Evolutionary conservation across 164 flowering plant genomes (phyloP), one percentile per base, ranked within the genome.

Genomic region (Cinnamomum micranthum): DNA sequence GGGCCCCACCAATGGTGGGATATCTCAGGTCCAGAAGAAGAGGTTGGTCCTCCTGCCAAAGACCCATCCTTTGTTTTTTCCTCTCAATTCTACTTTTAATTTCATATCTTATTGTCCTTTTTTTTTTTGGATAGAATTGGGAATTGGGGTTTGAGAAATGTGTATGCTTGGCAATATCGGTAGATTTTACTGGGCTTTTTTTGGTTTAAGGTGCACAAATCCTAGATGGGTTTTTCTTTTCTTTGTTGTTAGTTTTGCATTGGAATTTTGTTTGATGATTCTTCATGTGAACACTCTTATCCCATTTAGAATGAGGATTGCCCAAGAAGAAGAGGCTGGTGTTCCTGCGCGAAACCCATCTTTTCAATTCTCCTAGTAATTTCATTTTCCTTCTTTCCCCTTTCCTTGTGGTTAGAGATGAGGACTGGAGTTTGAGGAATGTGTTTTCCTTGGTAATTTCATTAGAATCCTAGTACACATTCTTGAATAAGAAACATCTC

Each of bases 281-380:
- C 47, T 41, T 41, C 47, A 41, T 6, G 47, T 41, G 47, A 41
- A 41, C 10, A 41, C 47, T 41, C 47, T 41, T 41, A 7, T 35
- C 47, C 47, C 6, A 35, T 35, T 35, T 35, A 6, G 6, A 0
- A 6, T 35, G 47, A 1, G 47, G 47, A 41, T 41, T 41, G 47
- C 47, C 47, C 47, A 41, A 41, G 10, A 33, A 80, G 79, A 69
- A 71, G 74, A 75, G 79, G 84, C 81, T 23, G 41, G 83, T 73
- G 31, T 1, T 73, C 72, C 20, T 28, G 25, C 47, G 24, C 58
- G 62, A 80, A 80, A 19, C 35, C 73, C 63, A 52, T 31, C 25
- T 22, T 14, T 65, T 19, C 35, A 47, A 9, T 31, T 75, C 6
- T 22, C 28, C 19, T 69, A 23, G 51, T 23, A 67, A 15, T 31